These are phyloP conservation scores for Penicillium desertorum DNA, from an alignment of 495 filamentous ascomycete species.

Conservation along the genomic window DNA sequence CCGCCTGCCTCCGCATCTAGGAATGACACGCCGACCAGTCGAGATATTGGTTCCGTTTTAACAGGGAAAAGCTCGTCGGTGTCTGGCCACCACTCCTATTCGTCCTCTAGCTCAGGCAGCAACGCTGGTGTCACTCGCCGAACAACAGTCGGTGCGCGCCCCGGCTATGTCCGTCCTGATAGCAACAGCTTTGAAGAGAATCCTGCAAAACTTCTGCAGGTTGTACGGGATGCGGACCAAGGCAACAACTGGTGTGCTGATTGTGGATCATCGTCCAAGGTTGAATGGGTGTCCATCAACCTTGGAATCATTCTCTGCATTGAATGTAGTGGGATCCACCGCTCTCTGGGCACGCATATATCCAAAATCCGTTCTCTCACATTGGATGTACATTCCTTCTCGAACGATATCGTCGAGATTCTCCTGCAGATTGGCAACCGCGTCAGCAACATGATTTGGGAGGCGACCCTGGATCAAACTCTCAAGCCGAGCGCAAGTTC, in stretches of 20 bases:
- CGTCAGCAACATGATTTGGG: slow-evolving; percentile 95
- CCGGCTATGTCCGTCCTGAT: slow-evolving; percentile 65
- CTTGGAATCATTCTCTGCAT: slow-evolving; percentile 96
- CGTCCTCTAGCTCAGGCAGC: slow-evolving; percentile 42
- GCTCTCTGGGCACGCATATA: slow-evolving; percentile 94
- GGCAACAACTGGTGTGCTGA: slow-evolving; percentile 95
- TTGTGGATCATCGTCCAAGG: slow-evolving; percentile 85
- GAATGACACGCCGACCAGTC: slow-evolving; percentile 58
- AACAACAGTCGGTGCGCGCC: slow-evolving; percentile 86
- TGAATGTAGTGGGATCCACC: slow-evolving; percentile 96
- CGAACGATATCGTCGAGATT: slow-evolving; percentile 93
- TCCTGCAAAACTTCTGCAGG: slow-evolving; percentile 78
- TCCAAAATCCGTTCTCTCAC: slow-evolving; percentile 96
- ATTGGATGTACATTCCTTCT: slow-evolving; percentile 92
- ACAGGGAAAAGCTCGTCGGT: slow-evolving; percentile 90
- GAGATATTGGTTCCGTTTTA: slow-evolving; percentile 86
- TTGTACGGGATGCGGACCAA: slow-evolving; percentile 85
- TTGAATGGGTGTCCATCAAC: slow-evolving; percentile 99
- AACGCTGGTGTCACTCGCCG: slow-evolving; percentile 67
- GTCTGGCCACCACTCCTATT: slow-evolving; percentile 57
- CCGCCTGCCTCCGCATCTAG: slow-evolving; percentile 43
- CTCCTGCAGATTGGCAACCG: slow-evolving; percentile 89
- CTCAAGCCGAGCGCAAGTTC: slow-evolving; percentile 72
- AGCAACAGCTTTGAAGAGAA: slow-evolving; percentile 76
- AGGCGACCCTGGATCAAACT: slow-evolving; percentile 72